These are phyloP conservation scores for Phytophthora tubulina DNA, from an alignment of 352 stramenopile genomes.

Conservation along the genomic window DNA sequence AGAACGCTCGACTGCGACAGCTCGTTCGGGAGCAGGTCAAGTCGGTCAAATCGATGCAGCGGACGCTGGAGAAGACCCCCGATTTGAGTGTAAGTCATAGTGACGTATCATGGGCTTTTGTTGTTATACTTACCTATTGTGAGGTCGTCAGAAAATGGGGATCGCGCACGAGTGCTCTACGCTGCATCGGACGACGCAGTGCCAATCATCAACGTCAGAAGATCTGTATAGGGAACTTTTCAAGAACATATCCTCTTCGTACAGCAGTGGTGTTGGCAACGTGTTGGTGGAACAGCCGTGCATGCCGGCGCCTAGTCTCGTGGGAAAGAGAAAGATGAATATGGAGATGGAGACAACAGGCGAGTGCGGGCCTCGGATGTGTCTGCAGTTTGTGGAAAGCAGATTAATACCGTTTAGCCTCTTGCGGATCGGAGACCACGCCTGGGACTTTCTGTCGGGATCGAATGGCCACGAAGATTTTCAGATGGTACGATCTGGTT, in stretches of 20 bases:
- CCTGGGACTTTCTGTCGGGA: conserved; percentile 55
- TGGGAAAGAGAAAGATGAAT: conserved; percentile 50
- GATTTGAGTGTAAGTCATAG: conserved; percentile 34
- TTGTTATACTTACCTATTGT: conserved; percentile 11
- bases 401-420: conserved; percentile 48
- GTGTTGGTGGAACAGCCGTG: conserved; percentile 48
- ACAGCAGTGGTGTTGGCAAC: conserved; percentile 23
- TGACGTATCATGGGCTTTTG: neutral
- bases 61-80: conserved; percentile 43
- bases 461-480: conserved; percentile 40
- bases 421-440: conserved; percentile 39
- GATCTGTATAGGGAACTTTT: conserved; percentile 56
- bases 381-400: conserved; percentile 60
- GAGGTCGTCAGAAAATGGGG: conserved; percentile 37
- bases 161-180: conserved; percentile 9
- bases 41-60: conserved; percentile 49
- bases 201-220: conserved; percentile 21
- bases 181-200: neutral
- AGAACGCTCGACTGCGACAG: conserved; percentile 60
- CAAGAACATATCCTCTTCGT: conserved; percentile 44
- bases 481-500: conserved; percentile 41
- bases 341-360: conserved; percentile 57
- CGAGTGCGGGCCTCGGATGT: conserved; percentile 46
- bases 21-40: conserved; percentile 55
- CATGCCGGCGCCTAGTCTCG: conserved; percentile 31